phyloP scores from a whole-genome alignment of 768 basidiomycete genomes.

The Coprinellus micaceus region DNA sequence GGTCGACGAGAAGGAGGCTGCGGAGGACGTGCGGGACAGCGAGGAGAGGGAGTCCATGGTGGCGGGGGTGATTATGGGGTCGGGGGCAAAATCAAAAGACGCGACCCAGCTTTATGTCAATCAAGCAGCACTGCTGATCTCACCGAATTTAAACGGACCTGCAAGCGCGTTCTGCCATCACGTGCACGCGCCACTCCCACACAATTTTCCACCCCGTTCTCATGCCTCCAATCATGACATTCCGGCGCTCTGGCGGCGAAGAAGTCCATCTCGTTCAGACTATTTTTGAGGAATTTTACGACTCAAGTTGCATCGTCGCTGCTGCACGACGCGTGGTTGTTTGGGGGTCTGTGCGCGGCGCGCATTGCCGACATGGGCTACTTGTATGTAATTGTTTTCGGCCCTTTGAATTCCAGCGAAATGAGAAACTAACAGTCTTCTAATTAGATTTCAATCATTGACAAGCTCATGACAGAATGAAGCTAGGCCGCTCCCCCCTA shows the following conservation, averaged over 20 bases:
- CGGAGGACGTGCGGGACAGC: conserved; percentile 55
- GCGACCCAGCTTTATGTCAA: conserved; percentile 13
- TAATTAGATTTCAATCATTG: background rate
- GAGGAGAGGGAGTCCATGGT: conserved; percentile 12
- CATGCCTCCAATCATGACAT: background rate
- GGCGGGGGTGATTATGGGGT: conserved; percentile 7
- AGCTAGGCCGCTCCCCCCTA: no score
- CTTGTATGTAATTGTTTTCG: background rate
- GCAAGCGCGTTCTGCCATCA: background rate
- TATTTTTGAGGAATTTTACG: no score
- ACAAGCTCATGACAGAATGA: background rate
- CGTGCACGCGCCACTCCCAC: conserved; percentile 7
- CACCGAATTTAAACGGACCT: conserved; percentile 11
- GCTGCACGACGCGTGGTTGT: background rate
- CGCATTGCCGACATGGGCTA: background rate
- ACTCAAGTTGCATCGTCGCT: no score
- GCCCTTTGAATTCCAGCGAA: no score
- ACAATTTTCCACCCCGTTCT: background rate
- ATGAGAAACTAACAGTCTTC: background rate
- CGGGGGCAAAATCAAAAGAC: conserved; percentile 8
- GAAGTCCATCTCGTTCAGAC: no score
- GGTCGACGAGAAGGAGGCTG: conserved; percentile 50
- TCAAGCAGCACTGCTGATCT: conserved; percentile 5
- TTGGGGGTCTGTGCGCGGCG: background rate
- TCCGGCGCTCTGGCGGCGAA: no score